These are phyloP conservation scores for Nicotiana otophora DNA, from an alignment of 257 asterid species.

Conservation along the genomic window DNA sequence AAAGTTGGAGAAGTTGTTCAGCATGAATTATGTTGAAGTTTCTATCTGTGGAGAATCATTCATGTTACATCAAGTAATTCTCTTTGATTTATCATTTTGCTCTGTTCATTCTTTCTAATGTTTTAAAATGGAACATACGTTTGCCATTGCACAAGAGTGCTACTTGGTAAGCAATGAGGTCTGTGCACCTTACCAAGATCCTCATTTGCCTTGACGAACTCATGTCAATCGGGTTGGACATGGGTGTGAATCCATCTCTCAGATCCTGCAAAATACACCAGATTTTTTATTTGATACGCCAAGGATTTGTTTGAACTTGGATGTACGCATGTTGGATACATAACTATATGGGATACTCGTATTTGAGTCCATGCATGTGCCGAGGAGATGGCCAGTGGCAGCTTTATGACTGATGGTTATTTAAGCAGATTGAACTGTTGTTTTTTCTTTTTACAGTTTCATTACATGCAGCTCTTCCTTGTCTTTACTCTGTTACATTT, in stretches of 20 bases:
- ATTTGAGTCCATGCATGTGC: not conserved
- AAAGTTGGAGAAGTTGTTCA: conserved; percentile 54
- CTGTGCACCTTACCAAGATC: not conserved
- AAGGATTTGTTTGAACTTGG: not conserved
- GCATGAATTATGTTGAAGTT: conserved; percentile 60
- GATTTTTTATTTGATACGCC: not conserved
- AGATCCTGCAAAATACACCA: not conserved
- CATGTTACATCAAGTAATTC: conserved; percentile 92
- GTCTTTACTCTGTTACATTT: not conserved
- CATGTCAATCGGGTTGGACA: not conserved
- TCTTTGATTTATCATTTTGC: not conserved
- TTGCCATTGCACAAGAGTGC: conserved; percentile 3
- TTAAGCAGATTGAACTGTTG: conserved; percentile 3
- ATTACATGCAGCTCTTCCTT: not conserved
- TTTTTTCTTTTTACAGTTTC: not conserved
- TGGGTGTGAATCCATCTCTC: not conserved
- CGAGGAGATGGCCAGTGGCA: not conserved
- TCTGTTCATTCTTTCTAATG: not conserved
- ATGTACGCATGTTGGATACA: not conserved
- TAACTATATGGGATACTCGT: not conserved
- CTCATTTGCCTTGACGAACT: not conserved
- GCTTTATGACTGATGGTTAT: not conserved
- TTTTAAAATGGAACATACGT: not conserved
- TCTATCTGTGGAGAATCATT: conserved; percentile 90
- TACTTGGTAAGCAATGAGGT: not conserved